These are phyloP conservation scores for Neofusicoccum ribis DNA, from an alignment of 2,329 filamentous ascomycete species.

Conservation along the genomic window DNA sequence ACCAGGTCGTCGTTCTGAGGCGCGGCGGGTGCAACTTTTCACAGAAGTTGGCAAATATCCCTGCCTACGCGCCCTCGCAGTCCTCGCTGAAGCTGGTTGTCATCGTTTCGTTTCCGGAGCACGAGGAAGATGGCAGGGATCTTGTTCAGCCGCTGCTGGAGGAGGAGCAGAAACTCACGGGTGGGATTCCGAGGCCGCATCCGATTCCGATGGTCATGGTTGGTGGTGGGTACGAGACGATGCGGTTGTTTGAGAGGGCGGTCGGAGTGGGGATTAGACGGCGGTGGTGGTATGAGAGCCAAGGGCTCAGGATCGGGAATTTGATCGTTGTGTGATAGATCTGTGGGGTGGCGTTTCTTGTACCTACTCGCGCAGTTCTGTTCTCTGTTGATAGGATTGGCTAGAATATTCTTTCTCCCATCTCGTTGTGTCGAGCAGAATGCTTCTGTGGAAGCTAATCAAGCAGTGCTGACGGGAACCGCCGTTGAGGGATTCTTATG, in stretches of 20 bases:
- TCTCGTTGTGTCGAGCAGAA: background rate
- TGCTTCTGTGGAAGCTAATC: background rate
- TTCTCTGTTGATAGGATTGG: background rate
- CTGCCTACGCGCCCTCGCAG: constrained; percentile 65
- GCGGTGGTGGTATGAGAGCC: constrained; percentile 77
- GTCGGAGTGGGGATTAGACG: constrained; percentile 72
- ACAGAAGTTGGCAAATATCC: constrained; percentile 81
- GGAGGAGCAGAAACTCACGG: constrained; percentile 68
- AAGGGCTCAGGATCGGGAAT: constrained; percentile 78
- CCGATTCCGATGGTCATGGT: constrained; percentile 84
- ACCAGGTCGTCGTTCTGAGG: constrained; percentile 80
- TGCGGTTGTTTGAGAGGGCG: constrained; percentile 63
- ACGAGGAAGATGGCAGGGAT: constrained; percentile 31
- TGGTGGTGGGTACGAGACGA: constrained; percentile 66
- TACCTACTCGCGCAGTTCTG: background rate
- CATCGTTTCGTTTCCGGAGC: constrained; percentile 65
- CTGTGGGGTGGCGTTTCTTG: background rate
- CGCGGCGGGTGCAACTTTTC: constrained; percentile 84
- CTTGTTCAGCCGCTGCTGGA: constrained; percentile 72
- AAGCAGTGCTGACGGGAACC: background rate
- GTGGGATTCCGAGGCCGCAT: constrained; percentile 67
- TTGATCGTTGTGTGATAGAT: constrained; percentile 59
- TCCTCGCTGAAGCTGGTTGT: constrained; percentile 76
- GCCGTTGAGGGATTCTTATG: background rate
- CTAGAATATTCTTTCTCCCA: constrained; percentile 7